phyloP scores from a whole-genome alignment of 164 flowering plant species.

The Platanus orientalis region DNA sequence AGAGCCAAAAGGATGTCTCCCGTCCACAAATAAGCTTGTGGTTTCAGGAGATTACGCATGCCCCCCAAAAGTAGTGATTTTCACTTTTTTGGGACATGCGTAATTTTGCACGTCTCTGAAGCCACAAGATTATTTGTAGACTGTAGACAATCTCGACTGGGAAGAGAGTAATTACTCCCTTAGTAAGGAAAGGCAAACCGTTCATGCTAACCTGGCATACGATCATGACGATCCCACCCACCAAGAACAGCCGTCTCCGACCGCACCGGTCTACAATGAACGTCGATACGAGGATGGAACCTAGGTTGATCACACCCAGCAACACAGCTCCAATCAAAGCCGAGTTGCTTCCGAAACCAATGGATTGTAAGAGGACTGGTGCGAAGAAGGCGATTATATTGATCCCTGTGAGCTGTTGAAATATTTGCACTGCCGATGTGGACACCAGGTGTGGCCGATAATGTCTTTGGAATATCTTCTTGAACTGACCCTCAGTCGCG shows the following conservation, averaged over 20 bases:
- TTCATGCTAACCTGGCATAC: constrained; percentile 6
- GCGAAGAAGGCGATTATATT: constrained; percentile 21
- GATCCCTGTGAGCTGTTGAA: constrained; percentile 35
- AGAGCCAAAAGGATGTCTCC: too few relatives aligned
- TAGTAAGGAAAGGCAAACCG: too few relatives aligned
- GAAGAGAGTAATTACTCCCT: too few relatives aligned
- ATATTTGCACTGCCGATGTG: constrained; percentile 7
- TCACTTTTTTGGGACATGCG: too few relatives aligned
- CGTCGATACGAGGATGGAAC: constrained; percentile 42
- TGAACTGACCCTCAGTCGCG: constrained; percentile 29
- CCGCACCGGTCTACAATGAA: constrained; percentile 22
- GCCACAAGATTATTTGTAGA: too few relatives aligned
- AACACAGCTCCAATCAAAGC: constrained; percentile 52
- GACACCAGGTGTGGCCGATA: constrained; percentile 22
- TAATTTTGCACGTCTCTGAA: too few relatives aligned
- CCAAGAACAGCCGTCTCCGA: constrained; percentile 25
- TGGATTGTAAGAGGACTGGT: constrained; percentile 11
- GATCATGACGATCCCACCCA: constrained; percentile 10
- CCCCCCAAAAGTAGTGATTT: too few relatives aligned
- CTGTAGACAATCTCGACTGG: too few relatives aligned
- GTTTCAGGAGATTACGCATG: too few relatives aligned
- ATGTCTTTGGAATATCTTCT: constrained; percentile 22
- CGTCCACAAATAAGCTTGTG: too few relatives aligned
- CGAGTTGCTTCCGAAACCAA: constrained; percentile 27
- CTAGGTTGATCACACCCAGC: constrained; percentile 47